Evolutionary conservation across 2,329 filamentous ascomycete species (phyloP), one percentile per base, ranked within the genome.

Genomic region (Endoconidiophora laricicola): DNA sequence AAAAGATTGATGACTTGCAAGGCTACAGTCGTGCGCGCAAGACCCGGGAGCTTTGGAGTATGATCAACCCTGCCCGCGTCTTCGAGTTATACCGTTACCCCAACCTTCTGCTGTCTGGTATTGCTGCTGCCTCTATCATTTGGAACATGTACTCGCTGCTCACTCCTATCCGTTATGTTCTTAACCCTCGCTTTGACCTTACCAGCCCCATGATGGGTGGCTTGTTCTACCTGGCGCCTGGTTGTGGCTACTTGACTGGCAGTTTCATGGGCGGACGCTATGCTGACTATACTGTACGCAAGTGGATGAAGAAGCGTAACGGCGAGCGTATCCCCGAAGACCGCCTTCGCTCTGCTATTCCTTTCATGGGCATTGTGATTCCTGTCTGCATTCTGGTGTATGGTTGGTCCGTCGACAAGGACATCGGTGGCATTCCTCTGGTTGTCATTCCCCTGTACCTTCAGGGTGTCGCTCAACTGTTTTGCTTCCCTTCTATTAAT

Each of bases 401-500:
- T 54, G 70, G 69, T 5, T 73, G 70, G 73, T 62, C 66, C 3
- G 63, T 76, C 12, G 67, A 76, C 50, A 65, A 65, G 51, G 58
- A 63, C 7, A 65, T 69, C 2, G 73, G 73, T 3, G 73, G 72
- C 2, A 69, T 77, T 41, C 66, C 71, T 0, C 59, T 83, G 3
- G 83, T 82, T 0, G 79, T 86, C 2, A 69, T 86, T 6, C 75
- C 77, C 57, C 79, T 88, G 69, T 87, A 87, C 59, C 53, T 82
- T 2, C 82, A 87, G 58, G 83, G 83, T 1, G 70, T 86, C 0
- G 80, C 77, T 0, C 81, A 87, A 61, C 66, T 87, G 4, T 83
- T 86, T 59, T 83, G 80, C 57, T 87, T 86, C 58, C 82, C 82
- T 0, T 77, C 74, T 44, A 61, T 88, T 54, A 87, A 88, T 61